Base-by-base conservation (phyloP, 2,329 filamentous ascomycete species). In the Calycina herbarum region DNA sequence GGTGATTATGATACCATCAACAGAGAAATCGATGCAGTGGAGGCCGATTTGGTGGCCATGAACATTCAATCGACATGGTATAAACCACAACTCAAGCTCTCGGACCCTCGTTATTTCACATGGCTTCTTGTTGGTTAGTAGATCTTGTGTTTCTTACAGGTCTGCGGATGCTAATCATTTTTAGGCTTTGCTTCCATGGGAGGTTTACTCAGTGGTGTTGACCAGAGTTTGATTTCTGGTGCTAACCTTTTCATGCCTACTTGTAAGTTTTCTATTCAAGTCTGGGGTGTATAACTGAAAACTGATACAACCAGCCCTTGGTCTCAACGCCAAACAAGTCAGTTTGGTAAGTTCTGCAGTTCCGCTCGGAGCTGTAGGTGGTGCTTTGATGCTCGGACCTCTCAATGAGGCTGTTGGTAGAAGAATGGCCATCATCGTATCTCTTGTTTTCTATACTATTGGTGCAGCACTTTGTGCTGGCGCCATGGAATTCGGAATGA, bases 221-320 rank as follows among this genome's bases (percentile, higher is more conserved):
- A 92, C 73, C 89, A 92, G 77, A 89, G 86, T 57, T 80, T 92
- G 64, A 92, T 92, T 72, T 88, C 85, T 13, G 89, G 89, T 62
- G 89, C 89, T 60, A 89, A 89, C 72, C 79, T 92, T 3, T 89
- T 85, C 74, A 79, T 92, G 57, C 89, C 89, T 2, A 38, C 33
- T 29, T 72, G 70, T 71, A 66, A 66, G 69, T 62, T 10, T 5
- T 2, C 20, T 20, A 3, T 17, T 7, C 29, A 8, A 15, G n/a
- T 62, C 17, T 58, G 15, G 5, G 2, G 24, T 45, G 4, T 5
- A 51, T 33, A 2, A n/a, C 20, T 31, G 1, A 15, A 13, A 27
- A 7, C 62, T 67, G 69, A 75, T 0, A 0, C 35, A 5, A 48
- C 11, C 51, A 72, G 86, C 87, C 57, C 79, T 92, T 0, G 73